Evolutionary conservation across 2,329 filamentous ascomycete genomes (phyloP).

Genomic region (Penicillium sp.): DNA sequence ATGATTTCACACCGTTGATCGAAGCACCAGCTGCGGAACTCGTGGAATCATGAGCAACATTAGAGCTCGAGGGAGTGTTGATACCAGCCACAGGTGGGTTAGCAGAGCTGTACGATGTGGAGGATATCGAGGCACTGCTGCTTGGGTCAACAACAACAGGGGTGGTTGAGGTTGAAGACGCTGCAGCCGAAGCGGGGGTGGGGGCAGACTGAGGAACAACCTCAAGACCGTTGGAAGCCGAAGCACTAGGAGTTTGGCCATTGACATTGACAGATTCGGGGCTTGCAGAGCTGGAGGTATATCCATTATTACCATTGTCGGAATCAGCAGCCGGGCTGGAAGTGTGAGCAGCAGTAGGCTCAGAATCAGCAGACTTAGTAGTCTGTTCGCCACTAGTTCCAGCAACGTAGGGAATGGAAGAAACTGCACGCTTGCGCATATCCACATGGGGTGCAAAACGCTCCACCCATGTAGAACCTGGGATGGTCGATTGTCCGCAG

Average conservation of each 20-base stretch:
- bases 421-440: constrained; percentile 15
- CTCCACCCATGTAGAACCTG: neutral
- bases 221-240: neutral
- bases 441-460: neutral
- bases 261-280: neutral
- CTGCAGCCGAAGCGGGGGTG: constrained; percentile 11
- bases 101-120: neutral
- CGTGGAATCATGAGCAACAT: neutral
- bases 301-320: neutral
- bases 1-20: neutral
- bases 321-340: neutral
- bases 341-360: neutral
- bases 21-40: neutral
- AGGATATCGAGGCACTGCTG: neutral
- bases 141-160: neutral
- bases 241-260: neutral
- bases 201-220: neutral
- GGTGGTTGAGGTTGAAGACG: neutral
- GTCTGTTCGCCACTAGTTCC: neutral
- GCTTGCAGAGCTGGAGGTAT: neutral
- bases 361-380: neutral
- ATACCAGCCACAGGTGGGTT: neutral
- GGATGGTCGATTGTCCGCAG: constrained; percentile 14
- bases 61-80: neutral
- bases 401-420: neutral